These are phyloP conservation scores for Polychaeton citri DNA, from an alignment of 2,329 filamentous ascomycete species.

Conservation along the genomic window DNA sequence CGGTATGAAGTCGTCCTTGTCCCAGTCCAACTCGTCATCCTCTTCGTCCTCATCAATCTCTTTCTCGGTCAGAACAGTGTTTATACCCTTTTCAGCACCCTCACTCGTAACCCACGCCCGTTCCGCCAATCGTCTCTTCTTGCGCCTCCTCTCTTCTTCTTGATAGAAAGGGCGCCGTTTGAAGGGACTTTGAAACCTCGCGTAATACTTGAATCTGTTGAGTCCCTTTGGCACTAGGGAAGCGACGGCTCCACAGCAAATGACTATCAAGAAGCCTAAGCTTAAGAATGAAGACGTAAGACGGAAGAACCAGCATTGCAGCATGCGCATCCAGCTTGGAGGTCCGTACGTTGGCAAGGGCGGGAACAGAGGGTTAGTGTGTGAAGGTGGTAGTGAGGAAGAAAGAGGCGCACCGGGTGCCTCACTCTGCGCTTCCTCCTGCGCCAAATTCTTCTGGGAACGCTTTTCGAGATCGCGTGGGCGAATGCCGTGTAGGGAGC, in stretches of 20 bases:
- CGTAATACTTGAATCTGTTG: constrained; percentile 35
- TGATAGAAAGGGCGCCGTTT: constrained; percentile 53
- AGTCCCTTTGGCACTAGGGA: constrained; percentile 47
- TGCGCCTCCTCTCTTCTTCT: constrained; percentile 53
- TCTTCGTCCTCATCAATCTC: constrained; percentile 22
- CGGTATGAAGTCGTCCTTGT: constrained; percentile 50
- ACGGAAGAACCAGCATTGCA: constrained; percentile 55
- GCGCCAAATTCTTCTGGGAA: no score
- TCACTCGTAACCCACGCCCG: constrained; percentile 45
- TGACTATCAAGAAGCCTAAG: constrained; percentile 59
- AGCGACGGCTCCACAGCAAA: constrained; percentile 61
- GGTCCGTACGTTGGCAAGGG: constrained; percentile 72
- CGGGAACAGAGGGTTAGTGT: constrained; percentile 72
- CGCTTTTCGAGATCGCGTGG: constrained; percentile 19
- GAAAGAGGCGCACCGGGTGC: constrained; percentile 28
- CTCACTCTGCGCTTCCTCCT: constrained; percentile 34
- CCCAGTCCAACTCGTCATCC: constrained; percentile 32
- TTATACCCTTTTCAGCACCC: constrained; percentile 18
- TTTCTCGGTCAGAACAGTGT: constrained; percentile 30
- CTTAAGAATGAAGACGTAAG: constrained; percentile 62
- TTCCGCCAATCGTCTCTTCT: constrained; percentile 44
- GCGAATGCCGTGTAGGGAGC: constrained; percentile 11
- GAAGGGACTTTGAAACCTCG: constrained; percentile 49
- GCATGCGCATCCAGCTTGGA: constrained; percentile 48
- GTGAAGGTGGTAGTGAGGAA: constrained; percentile 43